Evolutionary conservation across 2,329 filamentous ascomycete species (phyloP).

Genomic region (Pestalotiopsis sp.): DNA sequence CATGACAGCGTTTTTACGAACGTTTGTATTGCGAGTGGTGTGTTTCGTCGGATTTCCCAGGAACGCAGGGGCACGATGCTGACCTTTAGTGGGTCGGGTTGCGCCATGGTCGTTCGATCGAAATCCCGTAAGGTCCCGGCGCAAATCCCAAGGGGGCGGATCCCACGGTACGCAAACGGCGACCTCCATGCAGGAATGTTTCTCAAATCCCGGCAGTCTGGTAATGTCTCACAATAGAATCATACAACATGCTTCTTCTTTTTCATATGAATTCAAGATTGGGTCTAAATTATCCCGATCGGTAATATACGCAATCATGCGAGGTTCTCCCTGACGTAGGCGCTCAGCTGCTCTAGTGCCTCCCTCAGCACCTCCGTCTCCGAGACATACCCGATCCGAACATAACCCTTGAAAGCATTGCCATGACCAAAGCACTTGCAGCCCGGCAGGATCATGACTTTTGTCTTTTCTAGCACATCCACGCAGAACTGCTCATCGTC

Average conservation of each 20-base stretch:
- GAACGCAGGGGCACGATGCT: not conserved
- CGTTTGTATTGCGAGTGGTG: slow-evolving; percentile 8
- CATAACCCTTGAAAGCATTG: slow-evolving; percentile 71
- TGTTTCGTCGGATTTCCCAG: slow-evolving; percentile 14
- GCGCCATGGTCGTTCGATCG: slow-evolving; percentile 12
- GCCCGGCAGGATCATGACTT: slow-evolving; percentile 76
- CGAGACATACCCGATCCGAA: slow-evolving; percentile 77
- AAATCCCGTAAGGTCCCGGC: slow-evolving; percentile 2
- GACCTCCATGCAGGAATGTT: not conserved
- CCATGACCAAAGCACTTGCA: slow-evolving; percentile 71
- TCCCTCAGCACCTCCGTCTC: slow-evolving; percentile 70
- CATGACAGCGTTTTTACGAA: not conserved
- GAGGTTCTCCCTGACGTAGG: slow-evolving; percentile 41
- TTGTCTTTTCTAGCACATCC: slow-evolving; percentile 67
- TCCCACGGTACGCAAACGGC: not conserved
- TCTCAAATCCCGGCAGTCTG: not conserved
- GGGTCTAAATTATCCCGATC: not conserved
- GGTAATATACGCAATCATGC: not conserved
- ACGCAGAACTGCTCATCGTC: slow-evolving; percentile 75
- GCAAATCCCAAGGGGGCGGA: not conserved
- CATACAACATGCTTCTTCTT: not conserved
- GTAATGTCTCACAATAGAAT: not conserved
- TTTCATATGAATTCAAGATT: not conserved
- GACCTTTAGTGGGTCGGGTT: slow-evolving; percentile 12
- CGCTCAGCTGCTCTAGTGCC: slow-evolving; percentile 56